Evolutionary conservation across 345 rosid genomes (phyloP).

Genomic region (Citrus trifoliata): DNA sequence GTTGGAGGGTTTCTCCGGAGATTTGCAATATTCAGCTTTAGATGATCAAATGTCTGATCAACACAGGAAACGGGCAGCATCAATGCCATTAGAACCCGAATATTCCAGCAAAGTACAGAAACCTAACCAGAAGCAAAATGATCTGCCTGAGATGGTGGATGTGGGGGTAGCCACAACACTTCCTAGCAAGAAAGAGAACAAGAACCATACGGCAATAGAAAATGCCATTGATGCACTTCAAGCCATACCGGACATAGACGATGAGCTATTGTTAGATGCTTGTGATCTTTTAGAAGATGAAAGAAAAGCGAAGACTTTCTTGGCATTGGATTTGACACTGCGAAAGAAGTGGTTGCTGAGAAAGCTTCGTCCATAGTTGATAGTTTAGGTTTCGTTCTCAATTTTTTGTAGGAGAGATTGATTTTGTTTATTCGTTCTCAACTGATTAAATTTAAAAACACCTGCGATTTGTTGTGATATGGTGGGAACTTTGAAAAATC

Average conservation of each 20-base stretch:
- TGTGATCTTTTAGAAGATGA: conserved; percentile 85
- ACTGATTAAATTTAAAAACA: neutral
- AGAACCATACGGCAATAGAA: conserved; percentile 27
- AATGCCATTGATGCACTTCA: conserved; percentile 58
- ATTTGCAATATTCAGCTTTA: conserved; percentile 15
- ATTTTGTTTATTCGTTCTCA: neutral
- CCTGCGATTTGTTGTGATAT: neutral
- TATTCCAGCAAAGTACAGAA: conserved; percentile 40
- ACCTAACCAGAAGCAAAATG: conserved; percentile 26
- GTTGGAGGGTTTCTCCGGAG: conserved; percentile 22
- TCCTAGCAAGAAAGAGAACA: conserved; percentile 19
- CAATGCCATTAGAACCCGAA: conserved; percentile 11
- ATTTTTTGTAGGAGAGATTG: neutral
- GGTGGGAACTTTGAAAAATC: neutral
- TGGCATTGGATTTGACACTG: conserved; percentile 58
- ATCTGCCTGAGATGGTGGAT: conserved; percentile 23
- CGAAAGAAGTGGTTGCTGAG: conserved; percentile 76
- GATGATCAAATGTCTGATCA: conserved; percentile 28
- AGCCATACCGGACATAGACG: conserved; percentile 64
- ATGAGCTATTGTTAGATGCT: conserved; percentile 71
- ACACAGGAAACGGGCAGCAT: conserved; percentile 37
- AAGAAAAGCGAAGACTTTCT: conserved; percentile 68
- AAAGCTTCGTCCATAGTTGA: conserved; percentile 51
- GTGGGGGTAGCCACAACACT: conserved; percentile 16
- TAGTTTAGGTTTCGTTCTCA: neutral